A percentile compares a stretch with the other conserved stretches of the same genome.
Conservation (phyloP, 2,329 filamentous ascomycete genomes). For the Dothidotthia symphoricarpi region DNA sequence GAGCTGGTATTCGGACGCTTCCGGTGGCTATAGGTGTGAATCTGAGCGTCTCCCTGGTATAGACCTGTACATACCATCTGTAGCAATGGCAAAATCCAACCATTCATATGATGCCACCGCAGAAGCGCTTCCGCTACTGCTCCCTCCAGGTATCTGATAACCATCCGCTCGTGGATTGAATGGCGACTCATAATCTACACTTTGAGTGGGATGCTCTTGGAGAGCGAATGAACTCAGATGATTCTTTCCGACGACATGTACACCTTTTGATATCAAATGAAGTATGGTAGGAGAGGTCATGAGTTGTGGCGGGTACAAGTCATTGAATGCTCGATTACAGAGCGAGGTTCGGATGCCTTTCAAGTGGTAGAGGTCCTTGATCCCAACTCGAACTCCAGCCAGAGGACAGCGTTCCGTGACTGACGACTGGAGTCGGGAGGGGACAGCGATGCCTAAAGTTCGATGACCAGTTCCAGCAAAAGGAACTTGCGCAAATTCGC, state of each 20-base stretch:
- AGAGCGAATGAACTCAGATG: constrained; percentile 50
- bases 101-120: constrained; percentile 15
- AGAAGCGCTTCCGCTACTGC: constrained; percentile 8
- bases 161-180: constrained; percentile 35
- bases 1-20: too few relatives aligned
- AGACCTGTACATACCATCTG: too few relatives aligned
- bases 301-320: background rate
- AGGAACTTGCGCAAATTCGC: too few relatives aligned
- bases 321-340: constrained; percentile 12
- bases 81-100: constrained; percentile 19
- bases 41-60: too few relatives aligned
- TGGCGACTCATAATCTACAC: constrained; percentile 26
- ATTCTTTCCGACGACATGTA: constrained; percentile 51
- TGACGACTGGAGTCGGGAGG: constrained; percentile 14
- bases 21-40: too few relatives aligned
- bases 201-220: constrained; percentile 25
- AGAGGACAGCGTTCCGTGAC: constrained; percentile 7
- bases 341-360: constrained; percentile 13
- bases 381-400: constrained; percentile 10
- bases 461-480: too few relatives aligned
- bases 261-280: constrained; percentile 4
- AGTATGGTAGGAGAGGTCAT: constrained; percentile 3
- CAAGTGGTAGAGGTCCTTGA: constrained; percentile 21
- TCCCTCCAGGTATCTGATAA: constrained; percentile 15
- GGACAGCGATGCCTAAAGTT: constrained; percentile 1